These are phyloP conservation scores for Tephrocybe rancida DNA, from an alignment of 768 basidiomycete genomes.

Conservation along the genomic window DNA sequence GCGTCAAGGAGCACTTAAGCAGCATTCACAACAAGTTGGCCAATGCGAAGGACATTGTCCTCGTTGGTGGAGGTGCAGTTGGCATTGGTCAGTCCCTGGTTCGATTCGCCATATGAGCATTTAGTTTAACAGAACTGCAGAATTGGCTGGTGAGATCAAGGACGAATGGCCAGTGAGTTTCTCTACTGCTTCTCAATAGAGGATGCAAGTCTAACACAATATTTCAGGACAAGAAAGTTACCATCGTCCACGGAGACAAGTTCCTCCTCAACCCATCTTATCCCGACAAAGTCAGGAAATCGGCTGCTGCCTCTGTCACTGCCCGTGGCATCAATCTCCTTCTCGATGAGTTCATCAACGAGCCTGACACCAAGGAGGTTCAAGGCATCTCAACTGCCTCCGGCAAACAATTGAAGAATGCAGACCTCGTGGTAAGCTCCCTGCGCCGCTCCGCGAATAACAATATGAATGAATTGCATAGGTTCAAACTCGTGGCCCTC, in stretches of 20 bases:
- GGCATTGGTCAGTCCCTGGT: slow-evolving; percentile 41
- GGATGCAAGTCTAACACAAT: not conserved
- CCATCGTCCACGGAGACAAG: slow-evolving; percentile 60
- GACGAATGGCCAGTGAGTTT: slow-evolving; percentile 40
- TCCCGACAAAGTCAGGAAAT: slow-evolving; percentile 54
- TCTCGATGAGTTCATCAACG: slow-evolving; percentile 57
- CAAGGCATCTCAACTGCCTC: slow-evolving; percentile 49
- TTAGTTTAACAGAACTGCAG: slow-evolving; percentile 19
- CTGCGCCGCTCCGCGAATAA: not conserved
- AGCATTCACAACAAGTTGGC: slow-evolving; percentile 34
- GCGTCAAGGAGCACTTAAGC: slow-evolving; percentile 27
- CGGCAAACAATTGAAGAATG: slow-evolving; percentile 45
- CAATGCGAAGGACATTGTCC: slow-evolving; percentile 44
- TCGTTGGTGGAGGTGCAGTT: slow-evolving; percentile 63
- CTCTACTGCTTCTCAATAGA: slow-evolving; percentile 12
- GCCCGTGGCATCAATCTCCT: slow-evolving; percentile 52
- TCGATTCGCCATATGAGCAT: not conserved
- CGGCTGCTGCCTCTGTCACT: slow-evolving; percentile 39
- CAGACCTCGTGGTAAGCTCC: slow-evolving; percentile 60
- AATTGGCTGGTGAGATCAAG: slow-evolving; percentile 46
- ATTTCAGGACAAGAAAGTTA: slow-evolving; percentile 49
- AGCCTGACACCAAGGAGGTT: slow-evolving; percentile 39
- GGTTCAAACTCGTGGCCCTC: slow-evolving; percentile 44
- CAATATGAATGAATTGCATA: slow-evolving; percentile 11
- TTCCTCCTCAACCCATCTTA: slow-evolving; percentile 60